Percentiles rank a stretch among this genome's conserved stretches.
phyloP scores from a whole-genome alignment of 805 yeast species.

The Ogataea methanolica region DNA sequence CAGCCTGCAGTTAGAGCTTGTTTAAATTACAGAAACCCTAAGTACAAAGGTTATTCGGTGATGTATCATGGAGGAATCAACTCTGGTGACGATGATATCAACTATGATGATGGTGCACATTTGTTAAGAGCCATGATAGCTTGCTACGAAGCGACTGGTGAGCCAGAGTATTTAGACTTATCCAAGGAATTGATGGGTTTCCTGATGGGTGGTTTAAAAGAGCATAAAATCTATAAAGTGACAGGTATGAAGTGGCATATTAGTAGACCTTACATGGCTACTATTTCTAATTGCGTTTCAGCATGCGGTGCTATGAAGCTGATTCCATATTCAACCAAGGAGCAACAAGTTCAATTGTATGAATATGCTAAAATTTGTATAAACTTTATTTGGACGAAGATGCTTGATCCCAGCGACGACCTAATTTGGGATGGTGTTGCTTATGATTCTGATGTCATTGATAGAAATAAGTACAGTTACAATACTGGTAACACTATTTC shows the following conservation, averaged over 20 bases:
- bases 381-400: slow-evolving; percentile 49
- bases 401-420: slow-evolving; percentile 51
- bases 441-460: slow-evolving; percentile 40
- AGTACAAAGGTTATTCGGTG: slow-evolving; percentile 57
- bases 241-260: slow-evolving; percentile 66
- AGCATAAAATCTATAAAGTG: slow-evolving; percentile 43
- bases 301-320: slow-evolving; percentile 58
- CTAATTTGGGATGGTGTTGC: slow-evolving; percentile 61
- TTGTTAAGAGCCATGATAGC: slow-evolving; percentile 61
- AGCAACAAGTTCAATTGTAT: slow-evolving; percentile 33
- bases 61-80: slow-evolving; percentile 51
- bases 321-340: slow-evolving; percentile 45
- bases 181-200: slow-evolving; percentile 58
- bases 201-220: slow-evolving; percentile 65
- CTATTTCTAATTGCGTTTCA: slow-evolving; percentile 65
- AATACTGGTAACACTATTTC: slow-evolving; percentile 65
- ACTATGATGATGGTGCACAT: slow-evolving; percentile 74
- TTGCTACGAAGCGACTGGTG: slow-evolving; percentile 64
- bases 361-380: slow-evolving; percentile 55
- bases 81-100: slow-evolving; percentile 55
- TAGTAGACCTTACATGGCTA: slow-evolving; percentile 51
- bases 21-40: slow-evolving; percentile 46
- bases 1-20: slow-evolving; percentile 47
- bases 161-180: slow-evolving; percentile 46
- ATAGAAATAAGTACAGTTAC: slow-evolving; percentile 59